Evolutionary conservation across 2,329 filamentous ascomycete genomes (phyloP), one percentile per base, ranked within the genome.

Genomic region (Chaetomiaceae sp.): DNA sequence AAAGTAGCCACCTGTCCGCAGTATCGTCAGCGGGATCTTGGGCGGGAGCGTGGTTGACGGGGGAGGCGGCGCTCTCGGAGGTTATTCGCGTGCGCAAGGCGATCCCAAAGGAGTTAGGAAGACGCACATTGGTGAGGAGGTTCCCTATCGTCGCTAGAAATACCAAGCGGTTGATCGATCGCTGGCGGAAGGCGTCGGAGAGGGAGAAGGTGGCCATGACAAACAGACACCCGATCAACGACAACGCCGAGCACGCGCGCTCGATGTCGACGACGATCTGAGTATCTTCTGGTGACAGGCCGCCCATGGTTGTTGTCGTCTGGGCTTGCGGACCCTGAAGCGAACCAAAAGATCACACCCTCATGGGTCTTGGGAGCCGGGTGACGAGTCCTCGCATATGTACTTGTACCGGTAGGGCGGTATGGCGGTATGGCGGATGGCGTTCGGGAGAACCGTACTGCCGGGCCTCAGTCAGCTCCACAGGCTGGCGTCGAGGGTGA

Each of bases 141-240:
- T 95, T 95, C 7, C 89, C 89, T 64, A 89, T 87, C 0, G 87
- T 88, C 6, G 89, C 89, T 66, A 87, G 92, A 68, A 94, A 92
- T 12, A 94, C 84, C 0, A 95, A 78, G 17, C 89, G 79, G 65
- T 94, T 94, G 71, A 94, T 90, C 20, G 89, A 59, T 14, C 62
- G 87, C 64, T 91, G 91, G 62, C 87, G 86, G 65, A 94, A 94
- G 6, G 79, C 77, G 8, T 75, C 76, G 15, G 85, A 88, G 17
- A 70, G 69, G 22, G 81, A 69, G 65, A 91, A 94, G 6, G 87
- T 91, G 49, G 76, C 63, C 49, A 92, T 81, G 62, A 91, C 87
- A 66, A 91, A 84, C 31, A 84, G 60, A 38, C 85, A 88, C 55
- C 87, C 88, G 2, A 86, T 47, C 1, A 94, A 69, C 1, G 88